Conservation (phyloP, 129 eudicot species). For the Centaurea solstitialis region DNA sequence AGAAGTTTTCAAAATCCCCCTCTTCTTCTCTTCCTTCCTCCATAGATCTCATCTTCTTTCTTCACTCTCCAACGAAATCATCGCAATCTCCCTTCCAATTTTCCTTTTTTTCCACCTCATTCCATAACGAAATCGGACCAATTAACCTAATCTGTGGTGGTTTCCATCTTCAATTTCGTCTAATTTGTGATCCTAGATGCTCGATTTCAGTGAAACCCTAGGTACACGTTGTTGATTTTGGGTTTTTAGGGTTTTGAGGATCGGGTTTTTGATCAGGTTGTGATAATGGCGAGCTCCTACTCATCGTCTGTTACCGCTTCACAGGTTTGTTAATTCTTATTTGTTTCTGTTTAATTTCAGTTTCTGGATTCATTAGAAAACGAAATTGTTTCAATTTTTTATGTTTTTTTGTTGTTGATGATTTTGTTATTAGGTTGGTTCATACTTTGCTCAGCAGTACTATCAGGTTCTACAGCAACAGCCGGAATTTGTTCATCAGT, state of each 20-base stretch:
- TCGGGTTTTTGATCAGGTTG: constrained; percentile 1
- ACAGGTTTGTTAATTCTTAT: constrained; percentile 63
- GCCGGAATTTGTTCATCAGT: constrained; percentile 72
- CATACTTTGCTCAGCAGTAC: constrained; percentile 79
- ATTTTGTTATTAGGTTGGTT: constrained; percentile 63
- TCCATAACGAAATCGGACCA: neutral
- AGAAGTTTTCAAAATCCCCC: constrained; percentile 9
- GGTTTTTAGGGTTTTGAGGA: constrained; percentile 18
- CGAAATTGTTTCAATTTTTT: neutral
- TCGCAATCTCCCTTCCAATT: constrained; percentile 4
- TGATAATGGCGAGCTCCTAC: constrained; percentile 66
- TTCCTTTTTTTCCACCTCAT: neutral
- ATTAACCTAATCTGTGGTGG: neutral
- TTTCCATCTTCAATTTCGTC: neutral
- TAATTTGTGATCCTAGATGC: constrained; percentile 12
- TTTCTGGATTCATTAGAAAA: neutral
- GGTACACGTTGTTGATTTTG: constrained; percentile 1
- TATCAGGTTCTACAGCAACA: constrained; percentile 77
- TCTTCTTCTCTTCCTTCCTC: constrained; percentile 5
- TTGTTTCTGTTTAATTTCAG: neutral
- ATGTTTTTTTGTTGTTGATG: neutral
- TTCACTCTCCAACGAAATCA: neutral
- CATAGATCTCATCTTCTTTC: constrained; percentile 29
- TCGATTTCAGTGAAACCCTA: constrained; percentile 25
- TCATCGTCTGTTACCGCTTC: constrained; percentile 54